Evolutionary conservation across 805 yeast genomes (phyloP).

Genomic region (Geotrichum ghanense): DNA sequence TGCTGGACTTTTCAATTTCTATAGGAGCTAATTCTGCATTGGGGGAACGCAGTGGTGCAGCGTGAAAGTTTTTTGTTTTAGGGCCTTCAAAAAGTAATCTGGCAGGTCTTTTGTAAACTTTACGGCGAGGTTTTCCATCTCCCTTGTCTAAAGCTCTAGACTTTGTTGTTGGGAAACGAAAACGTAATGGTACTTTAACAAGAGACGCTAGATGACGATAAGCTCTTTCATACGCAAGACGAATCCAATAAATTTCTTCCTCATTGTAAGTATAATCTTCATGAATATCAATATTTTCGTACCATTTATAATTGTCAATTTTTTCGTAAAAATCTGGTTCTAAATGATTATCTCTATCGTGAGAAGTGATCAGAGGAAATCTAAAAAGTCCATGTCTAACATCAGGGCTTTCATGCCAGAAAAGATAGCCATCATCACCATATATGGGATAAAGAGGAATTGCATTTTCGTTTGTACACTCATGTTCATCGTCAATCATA

Average conservation of each 20-base stretch:
- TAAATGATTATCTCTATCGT: slow-evolving; percentile 1
- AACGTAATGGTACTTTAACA: background rate
- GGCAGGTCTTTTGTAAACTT: slow-evolving; percentile 2
- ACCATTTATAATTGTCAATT: slow-evolving; percentile 8
- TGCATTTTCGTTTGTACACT: slow-evolving; percentile 10
- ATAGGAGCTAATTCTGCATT: background rate
- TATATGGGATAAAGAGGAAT: slow-evolving; percentile 12
- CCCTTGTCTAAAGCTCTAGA: slow-evolving; percentile 3
- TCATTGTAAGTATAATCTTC: slow-evolving; percentile 8
- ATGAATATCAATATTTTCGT: slow-evolving; percentile 5
- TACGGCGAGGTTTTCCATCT: slow-evolving; percentile 6
- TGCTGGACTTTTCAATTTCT: no score
- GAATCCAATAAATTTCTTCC: background rate
- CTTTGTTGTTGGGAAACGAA: background rate
- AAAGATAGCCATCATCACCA: slow-evolving; percentile 10
- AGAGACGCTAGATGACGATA: background rate
- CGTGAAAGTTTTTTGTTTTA: background rate
- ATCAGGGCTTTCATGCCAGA: slow-evolving; percentile 13
- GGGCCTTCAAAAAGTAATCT: background rate
- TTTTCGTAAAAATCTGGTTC: background rate
- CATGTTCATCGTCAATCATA: slow-evolving; percentile 8
- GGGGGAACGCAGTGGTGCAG: background rate
- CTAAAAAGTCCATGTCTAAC: slow-evolving; percentile 8
- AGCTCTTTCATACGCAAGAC: background rate
- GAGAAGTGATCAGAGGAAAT: slow-evolving; percentile 10